phyloP scores from a whole-genome alignment of 495 filamentous ascomycete species.

The Schizothecium vesticola region DNA sequence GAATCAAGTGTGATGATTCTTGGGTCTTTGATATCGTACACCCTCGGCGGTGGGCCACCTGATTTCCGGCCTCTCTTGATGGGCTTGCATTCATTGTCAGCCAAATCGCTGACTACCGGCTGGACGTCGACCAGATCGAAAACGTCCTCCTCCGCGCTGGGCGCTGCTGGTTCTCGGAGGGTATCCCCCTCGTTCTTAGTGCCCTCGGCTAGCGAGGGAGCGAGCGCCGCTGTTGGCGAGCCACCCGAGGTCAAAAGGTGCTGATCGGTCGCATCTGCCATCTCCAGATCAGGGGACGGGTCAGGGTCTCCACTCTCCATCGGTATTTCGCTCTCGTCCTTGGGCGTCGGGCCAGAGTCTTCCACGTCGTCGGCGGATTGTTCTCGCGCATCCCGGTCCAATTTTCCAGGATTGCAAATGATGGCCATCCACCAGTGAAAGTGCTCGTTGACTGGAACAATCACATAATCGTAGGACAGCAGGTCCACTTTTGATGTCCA shows the following conservation, averaged over 20 bases:
- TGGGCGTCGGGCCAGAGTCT: no score
- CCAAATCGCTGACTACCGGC: not conserved
- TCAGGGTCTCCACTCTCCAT: not conserved
- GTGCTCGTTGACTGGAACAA: conserved; percentile 86
- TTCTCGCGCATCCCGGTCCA: conserved; percentile 30
- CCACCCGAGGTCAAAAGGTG: conserved; percentile 1
- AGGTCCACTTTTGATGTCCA: conserved; percentile 89
- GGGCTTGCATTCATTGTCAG: not conserved
- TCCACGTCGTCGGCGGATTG: not conserved
- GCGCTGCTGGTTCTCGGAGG: not conserved
- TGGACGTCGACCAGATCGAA: conserved; percentile 13
- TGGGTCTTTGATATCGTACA: conserved; percentile 41
- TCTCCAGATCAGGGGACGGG: conserved; percentile 14
- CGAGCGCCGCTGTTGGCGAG: conserved; percentile 17
- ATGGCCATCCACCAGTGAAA: conserved; percentile 94
- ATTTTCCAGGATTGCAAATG: conserved; percentile 76
- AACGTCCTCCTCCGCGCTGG: conserved; percentile 9
- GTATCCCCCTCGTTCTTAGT: conserved; percentile 15
- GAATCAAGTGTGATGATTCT: conserved; percentile 89
- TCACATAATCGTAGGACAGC: conserved; percentile 79
- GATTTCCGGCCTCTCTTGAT: conserved; percentile 23
- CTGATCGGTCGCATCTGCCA: conserved; percentile 7
- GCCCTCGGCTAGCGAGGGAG: conserved; percentile 25
- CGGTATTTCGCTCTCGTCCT: not conserved
- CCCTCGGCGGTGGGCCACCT: conserved; percentile 24